phyloP scores from a whole-genome alignment of 2,329 filamentous ascomycete genomes.

The Aciculosporium take region DNA sequence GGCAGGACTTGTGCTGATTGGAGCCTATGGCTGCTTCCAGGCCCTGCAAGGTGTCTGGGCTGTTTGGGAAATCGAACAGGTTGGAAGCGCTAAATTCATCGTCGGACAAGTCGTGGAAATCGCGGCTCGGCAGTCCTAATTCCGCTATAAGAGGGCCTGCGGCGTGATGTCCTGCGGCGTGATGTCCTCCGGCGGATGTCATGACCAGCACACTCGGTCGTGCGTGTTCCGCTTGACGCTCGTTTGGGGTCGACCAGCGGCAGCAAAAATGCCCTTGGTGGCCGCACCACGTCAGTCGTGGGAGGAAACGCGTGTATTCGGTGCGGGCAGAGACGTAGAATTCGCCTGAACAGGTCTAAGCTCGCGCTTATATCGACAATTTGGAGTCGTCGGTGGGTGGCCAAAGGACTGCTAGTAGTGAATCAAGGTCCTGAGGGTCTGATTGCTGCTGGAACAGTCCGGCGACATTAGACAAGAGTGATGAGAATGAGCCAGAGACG shows the following conservation, averaged over 20 bases:
- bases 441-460: not conserved
- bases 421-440: not conserved
- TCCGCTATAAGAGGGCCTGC: constrained; percentile 26
- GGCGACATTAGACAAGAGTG: constrained; percentile 3
- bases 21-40: constrained; percentile 17
- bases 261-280: not conserved
- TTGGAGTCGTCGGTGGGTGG: not conserved
- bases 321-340: not conserved
- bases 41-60: constrained; percentile 23
- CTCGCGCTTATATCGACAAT: not conserved
- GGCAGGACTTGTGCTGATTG: constrained; percentile 17
- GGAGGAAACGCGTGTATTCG: not conserved
- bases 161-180: constrained; percentile 16
- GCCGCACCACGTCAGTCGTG: not conserved
- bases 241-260: not conserved
- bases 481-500: not conserved
- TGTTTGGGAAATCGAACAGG: constrained; percentile 23
- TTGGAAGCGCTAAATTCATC: constrained; percentile 20
- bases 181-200: constrained; percentile 19
- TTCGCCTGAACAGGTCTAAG: not conserved
- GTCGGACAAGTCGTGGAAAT: constrained; percentile 25
- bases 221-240: constrained; percentile 10
- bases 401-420: not conserved
- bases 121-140: constrained; percentile 22
- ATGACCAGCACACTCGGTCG: constrained; percentile 18